phyloP scores from a whole-genome alignment of 1,139 yeast genomes.

The Yamadazyma diddensiae region DNA sequence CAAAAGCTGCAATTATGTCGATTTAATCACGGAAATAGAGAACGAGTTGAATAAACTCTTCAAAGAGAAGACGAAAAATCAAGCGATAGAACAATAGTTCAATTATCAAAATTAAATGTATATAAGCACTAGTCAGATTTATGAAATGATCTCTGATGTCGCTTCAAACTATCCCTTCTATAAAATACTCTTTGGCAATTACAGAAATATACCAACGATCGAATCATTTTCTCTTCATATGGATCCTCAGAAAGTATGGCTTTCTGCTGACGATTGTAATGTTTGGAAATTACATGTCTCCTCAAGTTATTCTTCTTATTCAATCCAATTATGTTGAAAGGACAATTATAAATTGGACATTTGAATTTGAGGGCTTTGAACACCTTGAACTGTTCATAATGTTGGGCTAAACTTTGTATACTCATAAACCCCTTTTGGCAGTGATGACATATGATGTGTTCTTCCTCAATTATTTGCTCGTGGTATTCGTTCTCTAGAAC shows the following conservation, averaged over 20 bases:
- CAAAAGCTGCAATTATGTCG: conserved; percentile 61
- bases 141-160: conserved; percentile 54
- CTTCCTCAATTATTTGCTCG: conserved; percentile 2
- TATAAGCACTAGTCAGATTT: conserved; percentile 4
- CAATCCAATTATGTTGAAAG: conserved; percentile 59
- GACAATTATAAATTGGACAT: conserved; percentile 56
- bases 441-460: conserved; percentile 8
- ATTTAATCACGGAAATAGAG: conserved; percentile 64
- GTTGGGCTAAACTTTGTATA: conserved; percentile 7
- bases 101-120: neutral
- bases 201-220: conserved; percentile 12
- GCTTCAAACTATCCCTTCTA: conserved; percentile 51
- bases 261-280: conserved; percentile 18
- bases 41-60: conserved; percentile 55
- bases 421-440: conserved; percentile 7
- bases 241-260: conserved; percentile 4
- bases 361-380: conserved; percentile 12
- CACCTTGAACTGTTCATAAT: conserved; percentile 10
- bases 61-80: conserved; percentile 24
- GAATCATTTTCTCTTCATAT: conserved; percentile 9
- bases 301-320: conserved; percentile 54
- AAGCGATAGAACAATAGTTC: no score
- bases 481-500: neutral
- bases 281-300: conserved; percentile 58
- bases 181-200: conserved; percentile 49